Evolutionary conservation across 1,284 basidiomycete species (phyloP).

Genomic region (Trichosporon sp.): DNA sequence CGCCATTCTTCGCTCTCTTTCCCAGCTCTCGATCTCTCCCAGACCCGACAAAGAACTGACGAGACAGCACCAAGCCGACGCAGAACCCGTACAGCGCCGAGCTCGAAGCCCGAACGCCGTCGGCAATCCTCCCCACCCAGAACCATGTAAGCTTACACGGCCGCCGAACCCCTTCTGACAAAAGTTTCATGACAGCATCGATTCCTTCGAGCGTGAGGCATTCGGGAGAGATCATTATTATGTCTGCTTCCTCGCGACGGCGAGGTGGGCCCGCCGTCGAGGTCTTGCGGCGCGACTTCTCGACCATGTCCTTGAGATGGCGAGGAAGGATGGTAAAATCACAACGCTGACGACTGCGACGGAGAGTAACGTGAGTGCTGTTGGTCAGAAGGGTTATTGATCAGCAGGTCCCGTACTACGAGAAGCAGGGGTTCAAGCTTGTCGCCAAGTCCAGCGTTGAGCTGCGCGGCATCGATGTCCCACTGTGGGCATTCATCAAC

Average conservation of each 20-base stretch:
- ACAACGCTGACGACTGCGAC: constrained; percentile 21
- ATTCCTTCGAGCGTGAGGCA: constrained; percentile 12
- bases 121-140: neutral
- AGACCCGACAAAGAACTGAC: neutral
- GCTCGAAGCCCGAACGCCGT: constrained; percentile 3
- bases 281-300: constrained; percentile 9
- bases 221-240: constrained; percentile 21
- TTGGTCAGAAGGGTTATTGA: neutral
- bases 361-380: constrained; percentile 15
- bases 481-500: neutral
- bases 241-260: constrained; percentile 21
- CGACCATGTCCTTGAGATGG: constrained; percentile 5
- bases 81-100: constrained; percentile 23
- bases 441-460: neutral
- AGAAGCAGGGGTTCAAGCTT: constrained; percentile 19
- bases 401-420: constrained; percentile 18
- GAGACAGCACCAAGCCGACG: constrained; percentile 2
- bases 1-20: no score
- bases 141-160: neutral
- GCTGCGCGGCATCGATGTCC: neutral
- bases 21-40: no score
- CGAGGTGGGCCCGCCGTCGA: constrained; percentile 19
- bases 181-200: constrained; percentile 13
- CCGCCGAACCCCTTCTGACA: neutral
- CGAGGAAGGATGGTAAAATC: neutral